Base-by-base conservation (phyloP, 2,329 filamentous ascomycete genomes). In the Cordyceps cateniannulata region DNA sequence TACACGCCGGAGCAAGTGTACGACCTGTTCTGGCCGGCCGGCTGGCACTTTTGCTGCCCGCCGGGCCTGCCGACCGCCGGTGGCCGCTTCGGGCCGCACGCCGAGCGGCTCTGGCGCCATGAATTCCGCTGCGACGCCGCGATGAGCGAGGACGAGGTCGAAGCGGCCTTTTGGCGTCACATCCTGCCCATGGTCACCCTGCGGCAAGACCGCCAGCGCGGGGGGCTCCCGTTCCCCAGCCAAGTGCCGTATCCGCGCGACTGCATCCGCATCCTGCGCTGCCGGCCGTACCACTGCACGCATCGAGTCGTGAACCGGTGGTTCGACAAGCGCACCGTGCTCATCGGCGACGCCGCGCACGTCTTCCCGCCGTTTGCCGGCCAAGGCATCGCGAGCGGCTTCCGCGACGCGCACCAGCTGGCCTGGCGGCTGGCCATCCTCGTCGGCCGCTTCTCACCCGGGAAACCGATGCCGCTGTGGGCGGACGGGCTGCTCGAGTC, bases 291-390 rank as follows among this genome's bases (percentile, higher is more conserved):
- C 44, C 67, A 64, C 0, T 82, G 81, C 63, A 71, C 75, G 0
- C 75, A 76, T 22, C 72, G 76, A 59, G 75, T 75, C 47, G 78
- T 77, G 61, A 80, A 81, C 61, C 72, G 69, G 40, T 82, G 80
- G 80, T 72, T 72, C 22, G 64, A 71, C 14, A 70, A 69, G 9
- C 69, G 74, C 5, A 75, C 74, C 0, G 70, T 80, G 27, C 68
- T 82, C 0, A 76, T 74, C 47, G 79, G 80, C 18, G 79, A 82
- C 63, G 73, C 79, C 6, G 79, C 79, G 2, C 79, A 82, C 65
- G 80, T 81, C 5, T 81, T 81, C 61, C 80, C 79, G 5, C 79
- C 79, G 3, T 81, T 75, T 61, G 73, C 70, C 3, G 72, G 71
- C 1, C 73, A 75, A 62, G 73, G 72, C 3, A 73, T 75, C 38